A percentile compares a stretch with the other conserved stretches of the same genome.
phyloP scores from a whole-genome alignment of 73 alveolate genomes.

The Blepharisma japonicum region DNA sequence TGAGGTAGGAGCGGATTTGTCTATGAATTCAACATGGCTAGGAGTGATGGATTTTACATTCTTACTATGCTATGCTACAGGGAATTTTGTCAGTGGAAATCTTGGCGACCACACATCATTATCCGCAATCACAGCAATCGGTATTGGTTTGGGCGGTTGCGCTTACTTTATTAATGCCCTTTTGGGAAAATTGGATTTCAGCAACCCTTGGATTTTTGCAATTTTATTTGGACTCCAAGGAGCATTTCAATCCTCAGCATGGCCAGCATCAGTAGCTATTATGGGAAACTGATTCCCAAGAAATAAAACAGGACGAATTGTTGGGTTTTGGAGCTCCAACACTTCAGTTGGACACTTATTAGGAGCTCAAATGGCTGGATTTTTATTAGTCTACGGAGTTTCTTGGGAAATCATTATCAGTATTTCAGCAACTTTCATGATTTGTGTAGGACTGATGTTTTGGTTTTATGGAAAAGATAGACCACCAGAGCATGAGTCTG shows the following conservation, averaged over 20 bases:
- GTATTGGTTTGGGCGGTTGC: neutral
- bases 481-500: neutral
- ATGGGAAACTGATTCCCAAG: slow-evolving; percentile 46
- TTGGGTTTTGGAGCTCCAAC: slow-evolving; percentile 49
- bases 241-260: slow-evolving; percentile 37
- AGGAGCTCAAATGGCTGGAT: slow-evolving; percentile 35
- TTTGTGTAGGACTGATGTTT: neutral
- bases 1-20: neutral
- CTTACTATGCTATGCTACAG: slow-evolving; percentile 43
- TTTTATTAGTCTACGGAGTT: neutral
- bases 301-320: slow-evolving; percentile 36
- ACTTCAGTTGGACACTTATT: slow-evolving; percentile 43
- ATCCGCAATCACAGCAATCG: neutral
- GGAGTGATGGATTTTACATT: slow-evolving; percentile 55
- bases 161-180: neutral
- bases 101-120: slow-evolving; percentile 45
- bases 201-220: slow-evolving; percentile 29
- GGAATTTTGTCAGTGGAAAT: slow-evolving; percentile 50
- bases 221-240: slow-evolving; percentile 50
- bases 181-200: neutral
- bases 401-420: neutral
- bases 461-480: neutral
- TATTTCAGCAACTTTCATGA: neutral
- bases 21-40: slow-evolving; percentile 11
- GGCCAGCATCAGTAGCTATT: slow-evolving; percentile 47